These are phyloP conservation scores for Tilletiopsis washingtonensis DNA, from an alignment of 1,284 basidiomycete species.

Conservation along the genomic window DNA sequence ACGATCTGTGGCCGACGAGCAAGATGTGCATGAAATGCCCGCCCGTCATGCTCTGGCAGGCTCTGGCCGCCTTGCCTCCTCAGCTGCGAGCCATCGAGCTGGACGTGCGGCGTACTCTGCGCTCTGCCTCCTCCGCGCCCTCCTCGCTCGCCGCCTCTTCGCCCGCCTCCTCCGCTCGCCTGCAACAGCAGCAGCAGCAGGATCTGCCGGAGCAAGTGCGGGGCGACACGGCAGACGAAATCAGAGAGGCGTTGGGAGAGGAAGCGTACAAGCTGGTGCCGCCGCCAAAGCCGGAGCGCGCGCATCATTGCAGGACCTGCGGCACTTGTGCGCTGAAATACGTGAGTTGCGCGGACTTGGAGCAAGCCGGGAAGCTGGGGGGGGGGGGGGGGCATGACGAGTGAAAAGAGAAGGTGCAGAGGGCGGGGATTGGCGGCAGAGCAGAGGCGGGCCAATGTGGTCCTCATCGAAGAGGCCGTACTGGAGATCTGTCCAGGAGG, in stretches of 20 bases:
- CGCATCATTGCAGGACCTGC: conserved; percentile 92
- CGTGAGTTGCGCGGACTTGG: conserved; percentile 45
- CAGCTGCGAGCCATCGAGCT: conserved; percentile 38
- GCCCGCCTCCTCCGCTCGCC: no score
- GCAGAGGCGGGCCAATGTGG: no score
- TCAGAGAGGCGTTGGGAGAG: conserved; percentile 34
- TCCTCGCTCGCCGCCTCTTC: no score
- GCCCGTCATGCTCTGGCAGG: conserved; percentile 26
- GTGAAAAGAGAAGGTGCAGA: no score
- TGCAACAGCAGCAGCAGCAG: no score
- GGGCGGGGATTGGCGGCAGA: no score
- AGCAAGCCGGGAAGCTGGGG: no score
- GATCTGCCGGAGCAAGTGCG: not conserved
- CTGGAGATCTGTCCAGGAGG: no score
- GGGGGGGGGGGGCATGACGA: no score
- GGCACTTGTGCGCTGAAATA: conserved; percentile 85
- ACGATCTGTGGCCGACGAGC: conserved; percentile 25
- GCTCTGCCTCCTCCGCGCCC: no score
- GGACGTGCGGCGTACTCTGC: conserved; percentile 19
- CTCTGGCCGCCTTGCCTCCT: conserved; percentile 33
- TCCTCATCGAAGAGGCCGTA: no score
- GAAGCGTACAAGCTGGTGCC: conserved; percentile 37
- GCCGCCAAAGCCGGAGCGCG: conserved; percentile 69
- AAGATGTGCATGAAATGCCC: conserved; percentile 44
- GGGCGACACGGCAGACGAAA: conserved; percentile 23